Percentiles rank a stretch among this genome's conserved stretches.
Evolutionary conservation across 1,139 yeast genomes (phyloP).

Genomic region (Yamadazyma aaseri): DNA sequence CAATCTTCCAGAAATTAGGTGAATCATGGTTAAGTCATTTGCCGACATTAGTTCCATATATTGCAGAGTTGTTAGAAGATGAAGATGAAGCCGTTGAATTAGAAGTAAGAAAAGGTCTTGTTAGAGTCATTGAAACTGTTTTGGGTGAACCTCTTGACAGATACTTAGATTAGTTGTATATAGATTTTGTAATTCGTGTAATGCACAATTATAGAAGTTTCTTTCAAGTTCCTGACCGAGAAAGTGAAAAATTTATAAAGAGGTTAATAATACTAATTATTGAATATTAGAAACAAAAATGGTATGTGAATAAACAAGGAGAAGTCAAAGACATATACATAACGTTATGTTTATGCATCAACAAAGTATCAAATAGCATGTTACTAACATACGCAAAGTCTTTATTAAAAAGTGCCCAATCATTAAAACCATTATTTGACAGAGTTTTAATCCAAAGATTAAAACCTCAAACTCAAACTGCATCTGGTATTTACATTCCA

Average conservation of each 20-base stretch:
- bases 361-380: too few species aligned
- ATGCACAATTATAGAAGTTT: conserved; percentile 4
- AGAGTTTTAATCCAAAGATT: conserved; percentile 93
- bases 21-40: conserved; percentile 90
- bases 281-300: too few species aligned
- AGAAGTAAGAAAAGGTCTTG: conserved; percentile 90
- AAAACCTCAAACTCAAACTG: conserved; percentile 89
- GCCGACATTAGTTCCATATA: conserved; percentile 93
- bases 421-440: conserved; percentile 90
- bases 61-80: conserved; percentile 93
- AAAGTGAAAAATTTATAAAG: conserved; percentile 1
- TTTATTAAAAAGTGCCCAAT: conserved; percentile 78
- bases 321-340: too few species aligned
- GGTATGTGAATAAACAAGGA: too few species aligned
- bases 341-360: too few species aligned
- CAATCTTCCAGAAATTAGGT: conserved; percentile 86
- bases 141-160: conserved; percentile 94
- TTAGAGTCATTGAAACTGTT: conserved; percentile 85
- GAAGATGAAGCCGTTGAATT: conserved; percentile 91
- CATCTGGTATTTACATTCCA: conserved; percentile 93
- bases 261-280: not conserved
- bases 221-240: conserved; percentile 1
- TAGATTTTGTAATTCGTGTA: too few species aligned
- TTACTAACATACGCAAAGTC: conserved; percentile 36
- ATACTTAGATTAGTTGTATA: conserved; percentile 73